These are phyloP conservation scores for Cercophora samala DNA, from an alignment of 495 filamentous ascomycete genomes.

Conservation along the genomic window DNA sequence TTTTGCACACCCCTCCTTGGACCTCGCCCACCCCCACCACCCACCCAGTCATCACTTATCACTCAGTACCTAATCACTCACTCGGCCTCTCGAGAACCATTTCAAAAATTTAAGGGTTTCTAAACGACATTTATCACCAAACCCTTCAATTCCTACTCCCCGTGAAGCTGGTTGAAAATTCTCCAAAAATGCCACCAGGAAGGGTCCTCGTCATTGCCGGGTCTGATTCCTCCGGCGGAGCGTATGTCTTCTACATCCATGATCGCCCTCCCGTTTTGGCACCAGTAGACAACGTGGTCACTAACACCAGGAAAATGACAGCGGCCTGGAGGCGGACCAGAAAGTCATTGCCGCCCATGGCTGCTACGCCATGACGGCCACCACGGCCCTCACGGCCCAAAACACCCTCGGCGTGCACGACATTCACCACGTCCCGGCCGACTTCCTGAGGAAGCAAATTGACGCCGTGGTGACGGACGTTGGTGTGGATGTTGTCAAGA, in stretches of 20 bases:
- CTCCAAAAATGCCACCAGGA: constrained; percentile 33
- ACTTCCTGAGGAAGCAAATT: constrained; percentile 81
- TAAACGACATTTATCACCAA: too few species aligned
- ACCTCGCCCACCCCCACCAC: background rate
- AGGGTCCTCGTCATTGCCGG: constrained; percentile 80
- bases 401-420: constrained; percentile 81
- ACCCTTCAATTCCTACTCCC: background rate
- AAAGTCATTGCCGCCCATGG: constrained; percentile 88
- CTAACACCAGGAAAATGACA: constrained; percentile 31
- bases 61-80: background rate
- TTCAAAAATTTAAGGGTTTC: background rate
- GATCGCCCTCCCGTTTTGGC: too few species aligned
- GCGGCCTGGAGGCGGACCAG: constrained; percentile 95
- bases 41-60: background rate
- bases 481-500: constrained; percentile 85
- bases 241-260: constrained; percentile 52
- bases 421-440: constrained; percentile 74
- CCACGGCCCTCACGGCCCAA: constrained; percentile 90
- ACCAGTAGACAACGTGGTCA: too few species aligned
- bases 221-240: constrained; percentile 87
- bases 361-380: constrained; percentile 95
- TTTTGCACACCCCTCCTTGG: background rate
- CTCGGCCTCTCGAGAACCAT: background rate
- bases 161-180: background rate
- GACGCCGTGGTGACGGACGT: constrained; percentile 79